phyloP scores from a whole-genome alignment of 768 basidiomycete genomes.

The Leccinum variicolor region DNA sequence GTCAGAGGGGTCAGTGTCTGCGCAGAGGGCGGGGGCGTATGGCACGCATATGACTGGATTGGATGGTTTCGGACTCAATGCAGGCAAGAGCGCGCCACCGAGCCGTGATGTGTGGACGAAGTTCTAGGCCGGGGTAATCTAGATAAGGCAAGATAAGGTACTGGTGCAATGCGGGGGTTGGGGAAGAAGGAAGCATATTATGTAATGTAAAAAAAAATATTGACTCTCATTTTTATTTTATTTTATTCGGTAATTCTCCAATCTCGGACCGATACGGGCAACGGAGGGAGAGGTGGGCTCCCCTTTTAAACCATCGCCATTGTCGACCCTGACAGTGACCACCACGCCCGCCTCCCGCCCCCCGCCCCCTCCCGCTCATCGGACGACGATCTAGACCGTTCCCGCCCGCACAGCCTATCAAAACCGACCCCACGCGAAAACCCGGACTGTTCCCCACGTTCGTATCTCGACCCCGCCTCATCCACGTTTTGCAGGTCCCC shows the following conservation, averaged over 20 bases:
- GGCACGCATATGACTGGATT: constrained; percentile 2
- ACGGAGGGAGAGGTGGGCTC: constrained; percentile 10
- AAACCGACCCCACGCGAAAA: background rate
- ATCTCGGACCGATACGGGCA: constrained; percentile 26
- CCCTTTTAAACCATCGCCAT: constrained; percentile 10
- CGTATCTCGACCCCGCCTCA: constrained; percentile 19
- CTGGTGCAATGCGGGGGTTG: constrained; percentile 20
- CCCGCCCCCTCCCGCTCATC: background rate
- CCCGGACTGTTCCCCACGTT: constrained; percentile 24
- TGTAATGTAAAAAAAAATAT: constrained; percentile 1
- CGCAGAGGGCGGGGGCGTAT: background rate
- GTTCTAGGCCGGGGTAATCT: constrained; percentile 27
- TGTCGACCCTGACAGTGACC: constrained; percentile 4
- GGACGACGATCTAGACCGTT: background rate
- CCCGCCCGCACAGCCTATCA: constrained; percentile 1
- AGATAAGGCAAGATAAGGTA: constrained; percentile 25
- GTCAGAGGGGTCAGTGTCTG: background rate
- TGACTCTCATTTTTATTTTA: background rate
- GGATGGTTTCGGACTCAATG: constrained; percentile 6
- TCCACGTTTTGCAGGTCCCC: constrained; percentile 27
- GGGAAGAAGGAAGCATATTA: constrained; percentile 5
- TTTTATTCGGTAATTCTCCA: constrained; percentile 12
- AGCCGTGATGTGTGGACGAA: background rate
- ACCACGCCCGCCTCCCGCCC: background rate
- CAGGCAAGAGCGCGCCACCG: background rate